Evolutionary conservation across 2,329 filamentous ascomycete genomes (phyloP).

Genomic region (Claviceps cyperi): DNA sequence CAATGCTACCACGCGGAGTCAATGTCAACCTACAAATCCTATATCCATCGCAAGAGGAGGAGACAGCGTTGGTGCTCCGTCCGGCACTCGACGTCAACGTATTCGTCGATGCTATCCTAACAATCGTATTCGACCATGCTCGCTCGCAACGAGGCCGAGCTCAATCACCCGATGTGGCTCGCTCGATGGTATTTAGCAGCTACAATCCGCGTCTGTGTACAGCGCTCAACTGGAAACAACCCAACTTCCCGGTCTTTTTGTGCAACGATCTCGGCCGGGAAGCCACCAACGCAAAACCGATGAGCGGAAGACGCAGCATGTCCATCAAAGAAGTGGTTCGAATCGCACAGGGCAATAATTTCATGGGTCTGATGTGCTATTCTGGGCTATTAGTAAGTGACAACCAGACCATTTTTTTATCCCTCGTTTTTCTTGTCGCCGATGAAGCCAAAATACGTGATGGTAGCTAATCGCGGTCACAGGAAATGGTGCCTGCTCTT

Average conservation of each 20-base stretch:
- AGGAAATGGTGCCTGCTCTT: constrained; percentile 88
- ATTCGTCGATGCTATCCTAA: constrained; percentile 72
- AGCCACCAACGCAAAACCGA: constrained; percentile 26
- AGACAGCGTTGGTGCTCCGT: constrained; percentile 52
- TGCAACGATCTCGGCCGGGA: constrained; percentile 79
- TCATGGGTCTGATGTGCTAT: constrained; percentile 92
- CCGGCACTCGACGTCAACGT: constrained; percentile 71
- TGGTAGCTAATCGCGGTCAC: neutral
- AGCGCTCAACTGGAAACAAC: constrained; percentile 97
- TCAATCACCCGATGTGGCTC: constrained; percentile 54
- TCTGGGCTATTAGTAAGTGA: constrained; percentile 65
- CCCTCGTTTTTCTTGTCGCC: neutral
- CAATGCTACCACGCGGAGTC: constrained; percentile 60
- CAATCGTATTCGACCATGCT: constrained; percentile 82
- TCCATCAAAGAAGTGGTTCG: constrained; percentile 92
- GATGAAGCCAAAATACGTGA: neutral
- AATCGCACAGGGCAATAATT: constrained; percentile 88
- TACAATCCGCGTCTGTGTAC: constrained; percentile 85
- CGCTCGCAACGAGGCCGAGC: constrained; percentile 48
- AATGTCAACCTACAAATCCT: constrained; percentile 87
- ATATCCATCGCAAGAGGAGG: constrained; percentile 66
- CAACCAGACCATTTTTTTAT: too few relatives aligned
- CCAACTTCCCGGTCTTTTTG: constrained; percentile 90
- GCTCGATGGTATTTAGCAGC: constrained; percentile 86
- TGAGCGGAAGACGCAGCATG: constrained; percentile 57